Conservation (phyloP, 1,284 basidiomycete genomes). For the Coniferiporia sulphurascens region DNA sequence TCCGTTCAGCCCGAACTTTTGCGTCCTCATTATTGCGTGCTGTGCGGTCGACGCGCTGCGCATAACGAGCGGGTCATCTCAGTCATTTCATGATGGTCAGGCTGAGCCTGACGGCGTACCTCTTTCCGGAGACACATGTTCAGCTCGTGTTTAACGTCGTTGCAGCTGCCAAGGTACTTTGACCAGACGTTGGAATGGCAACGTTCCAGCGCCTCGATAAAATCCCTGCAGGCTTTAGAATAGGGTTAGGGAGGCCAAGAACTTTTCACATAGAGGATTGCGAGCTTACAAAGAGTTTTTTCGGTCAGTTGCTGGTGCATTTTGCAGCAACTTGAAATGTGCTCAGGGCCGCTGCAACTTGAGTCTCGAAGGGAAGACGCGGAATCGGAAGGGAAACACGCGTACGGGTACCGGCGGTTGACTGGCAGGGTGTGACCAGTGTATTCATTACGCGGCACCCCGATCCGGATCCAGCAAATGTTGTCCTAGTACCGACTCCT, state of each 20-base stretch:
- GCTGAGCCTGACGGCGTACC: conserved; percentile 38
- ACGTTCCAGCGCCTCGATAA: conserved; percentile 66
- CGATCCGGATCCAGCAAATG: too few relatives aligned
- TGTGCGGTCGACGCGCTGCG: conserved; percentile 65
- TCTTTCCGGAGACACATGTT: conserved; percentile 74
- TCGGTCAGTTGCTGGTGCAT: conserved; percentile 77
- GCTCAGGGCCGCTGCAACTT: too few relatives aligned
- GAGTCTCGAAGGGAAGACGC: conserved; percentile 4
- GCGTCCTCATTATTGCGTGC: conserved; percentile 63
- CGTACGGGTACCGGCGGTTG: too few relatives aligned
- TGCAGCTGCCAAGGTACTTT: conserved; percentile 67
- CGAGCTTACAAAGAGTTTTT: conserved; percentile 52
- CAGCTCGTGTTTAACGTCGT: conserved; percentile 63
- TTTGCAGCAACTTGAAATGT: conserved; percentile 15
- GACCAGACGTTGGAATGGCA: conserved; percentile 61
- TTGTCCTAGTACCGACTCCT: too few relatives aligned
- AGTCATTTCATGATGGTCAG: not conserved
- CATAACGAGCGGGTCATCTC: not conserved
- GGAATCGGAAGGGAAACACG: not conserved
- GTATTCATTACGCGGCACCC: too few relatives aligned
- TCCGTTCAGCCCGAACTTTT: conserved; percentile 52
- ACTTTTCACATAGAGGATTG: conserved; percentile 3
- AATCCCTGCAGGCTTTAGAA: conserved; percentile 57
- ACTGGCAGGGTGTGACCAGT: too few relatives aligned
- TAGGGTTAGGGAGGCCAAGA: conserved; percentile 5